phyloP scores from a whole-genome alignment of 176 grass and related monocot genomes.

The Saccharum officinarum region DNA sequence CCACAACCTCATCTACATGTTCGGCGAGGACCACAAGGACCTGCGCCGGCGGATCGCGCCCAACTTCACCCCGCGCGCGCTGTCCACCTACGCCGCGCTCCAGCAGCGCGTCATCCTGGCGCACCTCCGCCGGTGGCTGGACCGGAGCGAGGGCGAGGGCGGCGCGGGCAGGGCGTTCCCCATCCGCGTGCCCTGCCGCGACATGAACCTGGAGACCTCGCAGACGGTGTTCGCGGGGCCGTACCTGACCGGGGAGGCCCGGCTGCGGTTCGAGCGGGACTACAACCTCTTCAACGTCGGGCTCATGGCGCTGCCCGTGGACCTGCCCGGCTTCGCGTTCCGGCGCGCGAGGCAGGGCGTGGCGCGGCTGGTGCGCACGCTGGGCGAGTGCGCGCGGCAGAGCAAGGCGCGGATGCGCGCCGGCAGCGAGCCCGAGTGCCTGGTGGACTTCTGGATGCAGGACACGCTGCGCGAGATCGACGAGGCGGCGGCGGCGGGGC shows the following conservation, averaged over 20 bases:
- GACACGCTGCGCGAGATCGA: slow-evolving; percentile 51
- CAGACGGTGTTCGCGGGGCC: too few species aligned
- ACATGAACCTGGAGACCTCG: too few species aligned
- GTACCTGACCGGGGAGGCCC: background rate
- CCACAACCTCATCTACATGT: slow-evolving; percentile 93
- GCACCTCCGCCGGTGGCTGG: slow-evolving; percentile 58
- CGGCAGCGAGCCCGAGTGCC: slow-evolving; percentile 69
- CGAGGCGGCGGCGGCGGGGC: slow-evolving; percentile 40
- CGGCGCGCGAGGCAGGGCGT: slow-evolving; percentile 61
- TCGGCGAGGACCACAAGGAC: slow-evolving; percentile 84
- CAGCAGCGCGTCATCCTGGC: slow-evolving; percentile 72
- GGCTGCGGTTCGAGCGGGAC: slow-evolving; percentile 56
- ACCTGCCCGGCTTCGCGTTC: slow-evolving; percentile 81
- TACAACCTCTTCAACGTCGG: slow-evolving; percentile 87
- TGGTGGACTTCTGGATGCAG: slow-evolving; percentile 92
- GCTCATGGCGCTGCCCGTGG: slow-evolving; percentile 73
- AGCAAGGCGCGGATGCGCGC: slow-evolving; percentile 64
- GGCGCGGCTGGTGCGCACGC: slow-evolving; percentile 55
- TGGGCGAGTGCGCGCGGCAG: slow-evolving; percentile 42
- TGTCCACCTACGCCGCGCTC: slow-evolving; percentile 66
- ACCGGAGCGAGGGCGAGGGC: background rate
- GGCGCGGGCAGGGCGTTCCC: too few species aligned
- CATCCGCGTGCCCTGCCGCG: too few species aligned
- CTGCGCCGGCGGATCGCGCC: slow-evolving; percentile 73
- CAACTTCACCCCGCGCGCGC: slow-evolving; percentile 77